These are phyloP conservation scores for Fraxinus cuspidata DNA, from an alignment of 257 asterid species.

Conservation along the genomic window DNA sequence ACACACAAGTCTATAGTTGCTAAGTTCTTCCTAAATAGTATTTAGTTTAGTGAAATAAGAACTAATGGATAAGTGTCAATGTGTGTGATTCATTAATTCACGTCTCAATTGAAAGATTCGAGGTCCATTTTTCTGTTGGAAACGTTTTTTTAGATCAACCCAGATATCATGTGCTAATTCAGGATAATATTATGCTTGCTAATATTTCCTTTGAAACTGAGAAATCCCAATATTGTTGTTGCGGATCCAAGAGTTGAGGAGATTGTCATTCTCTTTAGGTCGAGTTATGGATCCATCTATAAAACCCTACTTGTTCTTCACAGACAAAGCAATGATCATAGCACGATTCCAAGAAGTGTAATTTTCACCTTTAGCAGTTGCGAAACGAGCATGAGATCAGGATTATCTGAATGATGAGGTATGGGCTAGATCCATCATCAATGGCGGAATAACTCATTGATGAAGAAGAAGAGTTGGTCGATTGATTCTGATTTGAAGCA, in stretches of 20 bases:
- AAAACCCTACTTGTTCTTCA: constrained; percentile 6
- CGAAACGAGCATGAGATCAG: neutral
- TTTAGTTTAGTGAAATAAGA: too few relatives aligned
- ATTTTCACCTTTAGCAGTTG: neutral
- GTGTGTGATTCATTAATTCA: too few relatives aligned
- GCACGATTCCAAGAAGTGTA: neutral
- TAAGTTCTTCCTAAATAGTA: neutral
- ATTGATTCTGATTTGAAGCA: too few relatives aligned
- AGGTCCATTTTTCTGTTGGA: neutral
- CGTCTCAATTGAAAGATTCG: neutral
- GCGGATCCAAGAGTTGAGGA: neutral
- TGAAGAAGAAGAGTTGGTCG: too few relatives aligned
- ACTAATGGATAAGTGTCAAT: too few relatives aligned
- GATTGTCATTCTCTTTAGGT: neutral
- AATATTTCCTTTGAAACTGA: neutral
- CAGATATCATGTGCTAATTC: neutral
- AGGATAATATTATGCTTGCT: neutral
- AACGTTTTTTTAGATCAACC: neutral
- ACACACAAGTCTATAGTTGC: neutral
- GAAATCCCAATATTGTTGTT: constrained; percentile 3
- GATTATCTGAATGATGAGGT: neutral
- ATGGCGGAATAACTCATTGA: too few relatives aligned
- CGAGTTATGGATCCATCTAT: neutral
- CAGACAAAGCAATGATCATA: neutral
- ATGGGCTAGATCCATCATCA: too few relatives aligned